phyloP scores from a whole-genome alignment of 345 rosid species.

The Corchorus olitorius region DNA sequence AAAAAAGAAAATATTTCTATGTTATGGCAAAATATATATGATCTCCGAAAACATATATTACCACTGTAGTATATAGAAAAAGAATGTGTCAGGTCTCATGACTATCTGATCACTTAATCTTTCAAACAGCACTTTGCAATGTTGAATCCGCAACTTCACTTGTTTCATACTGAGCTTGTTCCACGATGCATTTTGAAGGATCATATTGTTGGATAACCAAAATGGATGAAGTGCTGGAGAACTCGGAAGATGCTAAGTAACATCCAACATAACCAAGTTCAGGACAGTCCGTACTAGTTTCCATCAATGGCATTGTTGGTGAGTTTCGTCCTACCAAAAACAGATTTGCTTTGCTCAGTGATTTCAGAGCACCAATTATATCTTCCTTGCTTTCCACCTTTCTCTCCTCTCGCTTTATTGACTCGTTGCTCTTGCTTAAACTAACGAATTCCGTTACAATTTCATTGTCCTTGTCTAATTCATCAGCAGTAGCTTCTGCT shows the following conservation, averaged over 20 bases:
- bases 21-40: too few relatives aligned
- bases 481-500: slow-evolving; percentile 20
- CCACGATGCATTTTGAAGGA: slow-evolving; percentile 11
- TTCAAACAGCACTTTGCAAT: background rate
- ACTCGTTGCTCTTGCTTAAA: slow-evolving; percentile 28
- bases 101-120: background rate
- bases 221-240: slow-evolving; percentile 47
- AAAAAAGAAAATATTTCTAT: too few relatives aligned
- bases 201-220: slow-evolving; percentile 45
- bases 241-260: slow-evolving; percentile 45
- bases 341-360: slow-evolving; percentile 40
- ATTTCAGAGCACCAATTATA: slow-evolving; percentile 27
- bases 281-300: slow-evolving; percentile 36
- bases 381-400: slow-evolving; percentile 40
- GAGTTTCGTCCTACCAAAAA: slow-evolving; percentile 50
- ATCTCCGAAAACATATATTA: background rate
- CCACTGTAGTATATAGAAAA: background rate
- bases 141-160: background rate
- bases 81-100: background rate
- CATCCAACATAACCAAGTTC: slow-evolving; percentile 55
- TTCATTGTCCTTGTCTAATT: slow-evolving; percentile 24
- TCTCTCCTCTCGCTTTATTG: slow-evolving; percentile 38
- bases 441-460: slow-evolving; percentile 33
- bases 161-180: background rate
- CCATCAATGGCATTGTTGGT: slow-evolving; percentile 29